Evolutionary conservation across 108 stramenopile species (phyloP).

Genomic region (Fistulifera solaris): DNA sequence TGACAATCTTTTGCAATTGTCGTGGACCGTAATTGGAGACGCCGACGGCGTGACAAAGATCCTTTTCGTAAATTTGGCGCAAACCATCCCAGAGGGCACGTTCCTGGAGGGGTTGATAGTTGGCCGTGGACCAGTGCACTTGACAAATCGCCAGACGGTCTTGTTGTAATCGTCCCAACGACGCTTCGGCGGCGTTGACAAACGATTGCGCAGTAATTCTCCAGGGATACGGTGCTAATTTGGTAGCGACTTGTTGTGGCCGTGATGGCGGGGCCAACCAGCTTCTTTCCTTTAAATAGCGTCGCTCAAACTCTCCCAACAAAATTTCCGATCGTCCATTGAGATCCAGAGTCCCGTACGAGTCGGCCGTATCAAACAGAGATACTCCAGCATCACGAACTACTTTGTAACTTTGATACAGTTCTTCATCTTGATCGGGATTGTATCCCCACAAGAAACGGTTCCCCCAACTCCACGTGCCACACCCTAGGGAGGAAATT

Average conservation of each 20-base stretch:
- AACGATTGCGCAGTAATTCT: conserved; percentile 50
- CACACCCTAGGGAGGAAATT: conserved; percentile 59
- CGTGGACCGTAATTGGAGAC: conserved; percentile 71
- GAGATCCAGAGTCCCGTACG: conserved; percentile 73
- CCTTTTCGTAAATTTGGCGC: conserved; percentile 66
- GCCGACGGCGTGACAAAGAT: conserved; percentile 71
- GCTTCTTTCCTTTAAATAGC: conserved; percentile 19
- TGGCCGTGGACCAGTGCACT: conserved; percentile 77
- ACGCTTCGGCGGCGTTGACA: conserved; percentile 55
- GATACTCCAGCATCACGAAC: conserved; percentile 67
- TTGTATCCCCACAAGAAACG: conserved; percentile 71
- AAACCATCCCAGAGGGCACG: conserved; percentile 75
- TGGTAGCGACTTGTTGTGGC: conserved; percentile 75
- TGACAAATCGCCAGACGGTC: conserved; percentile 69
- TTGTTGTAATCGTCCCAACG: conserved; percentile 57
- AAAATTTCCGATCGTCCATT: conserved; percentile 77
- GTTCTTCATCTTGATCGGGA: conserved; percentile 72
- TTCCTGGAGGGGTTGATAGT: conserved; percentile 78
- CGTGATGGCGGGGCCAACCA: neutral
- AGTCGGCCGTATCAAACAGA: conserved; percentile 81
- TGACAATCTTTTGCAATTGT: conserved; percentile 48
- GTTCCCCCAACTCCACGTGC: conserved; percentile 85
- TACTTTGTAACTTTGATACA: conserved; percentile 57
- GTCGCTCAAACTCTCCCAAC: conserved; percentile 67
- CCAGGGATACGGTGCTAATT: conserved; percentile 86